Percentiles rank a stretch among this genome's conserved stretches.
Evolutionary conservation across 805 yeast species (phyloP).

Genomic region (Candida arabinofermentans): DNA sequence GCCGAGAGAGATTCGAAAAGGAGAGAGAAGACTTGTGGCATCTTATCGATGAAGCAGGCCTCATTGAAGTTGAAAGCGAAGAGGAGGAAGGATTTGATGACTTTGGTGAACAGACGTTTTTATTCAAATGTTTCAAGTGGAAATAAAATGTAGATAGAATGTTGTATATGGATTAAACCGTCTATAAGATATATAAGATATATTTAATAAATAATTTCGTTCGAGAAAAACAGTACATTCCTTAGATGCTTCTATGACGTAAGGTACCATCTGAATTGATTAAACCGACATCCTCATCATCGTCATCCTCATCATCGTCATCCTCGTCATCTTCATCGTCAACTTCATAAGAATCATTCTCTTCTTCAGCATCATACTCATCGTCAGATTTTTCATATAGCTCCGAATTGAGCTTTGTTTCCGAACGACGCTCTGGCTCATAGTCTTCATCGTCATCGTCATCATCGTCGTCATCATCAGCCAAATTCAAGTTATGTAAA

Average conservation of each 20-base stretch:
- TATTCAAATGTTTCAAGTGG: slow-evolving; percentile 38
- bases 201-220: not conserved
- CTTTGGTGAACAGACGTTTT: slow-evolving; percentile 68
- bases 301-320: not conserved
- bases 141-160: not conserved
- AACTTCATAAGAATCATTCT: slow-evolving; percentile 5
- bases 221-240: not conserved
- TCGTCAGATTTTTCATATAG: too few species aligned
- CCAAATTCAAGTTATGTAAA: not conserved
- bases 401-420: too few species aligned
- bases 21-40: slow-evolving; percentile 63
- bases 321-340: slow-evolving; percentile 4
- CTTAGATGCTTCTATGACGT: slow-evolving; percentile 9
- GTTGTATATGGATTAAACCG: not conserved
- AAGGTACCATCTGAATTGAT: not conserved
- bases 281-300: not conserved
- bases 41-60: slow-evolving; percentile 39
- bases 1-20: slow-evolving; percentile 59
- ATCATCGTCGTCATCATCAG: slow-evolving; percentile 3
- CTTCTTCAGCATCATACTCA: not conserved
- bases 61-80: slow-evolving; percentile 32
- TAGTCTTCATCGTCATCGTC: not conserved
- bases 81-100: slow-evolving; percentile 75
- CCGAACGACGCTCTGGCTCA: too few species aligned
- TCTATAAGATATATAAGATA: not conserved